A percentile compares a stretch with the other conserved stretches of the same genome.
Evolutionary conservation across 768 basidiomycete genomes (phyloP).

Genomic region (Strobilomyces confusus): DNA sequence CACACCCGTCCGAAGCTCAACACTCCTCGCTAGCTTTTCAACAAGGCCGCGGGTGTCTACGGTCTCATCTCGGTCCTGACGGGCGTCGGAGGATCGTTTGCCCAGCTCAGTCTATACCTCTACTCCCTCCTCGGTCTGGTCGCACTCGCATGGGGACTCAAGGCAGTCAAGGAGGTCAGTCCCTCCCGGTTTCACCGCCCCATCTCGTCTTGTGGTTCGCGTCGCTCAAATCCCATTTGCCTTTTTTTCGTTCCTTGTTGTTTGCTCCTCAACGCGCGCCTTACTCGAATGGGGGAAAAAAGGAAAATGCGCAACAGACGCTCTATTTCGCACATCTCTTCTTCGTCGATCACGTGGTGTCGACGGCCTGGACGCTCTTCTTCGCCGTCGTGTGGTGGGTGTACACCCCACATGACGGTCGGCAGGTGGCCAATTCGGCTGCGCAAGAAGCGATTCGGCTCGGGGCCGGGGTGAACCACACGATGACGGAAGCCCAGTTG

Average conservation of each 20-base stretch:
- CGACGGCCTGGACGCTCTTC: slow-evolving; percentile 87
- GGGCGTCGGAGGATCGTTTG: slow-evolving; percentile 89
- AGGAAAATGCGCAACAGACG: slow-evolving; percentile 87
- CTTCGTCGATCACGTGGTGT: slow-evolving; percentile 86
- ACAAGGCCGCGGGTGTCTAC: slow-evolving; percentile 98
- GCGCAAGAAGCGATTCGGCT: slow-evolving; percentile 87
- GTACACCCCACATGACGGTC: slow-evolving; percentile 89
- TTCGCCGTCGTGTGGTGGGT: slow-evolving; percentile 91
- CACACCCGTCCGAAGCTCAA: slow-evolving; percentile 7
- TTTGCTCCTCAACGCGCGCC: neutral
- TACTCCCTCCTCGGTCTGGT: slow-evolving; percentile 85
- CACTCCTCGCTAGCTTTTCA: slow-evolving; percentile 59
- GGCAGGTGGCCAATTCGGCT: slow-evolving; percentile 70
- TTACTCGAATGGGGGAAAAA: slow-evolving; percentile 1
- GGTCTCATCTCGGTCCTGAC: slow-evolving; percentile 89
- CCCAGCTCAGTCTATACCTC: slow-evolving; percentile 88
- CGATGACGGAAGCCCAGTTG: slow-evolving; percentile 63
- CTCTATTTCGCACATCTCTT: slow-evolving; percentile 91
- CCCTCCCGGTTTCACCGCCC: neutral
- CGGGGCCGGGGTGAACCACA: slow-evolving; percentile 45
- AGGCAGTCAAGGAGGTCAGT: slow-evolving; percentile 79
- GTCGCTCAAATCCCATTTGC: slow-evolving; percentile 9
- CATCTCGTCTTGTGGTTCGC: neutral
- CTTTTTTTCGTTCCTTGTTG: neutral
- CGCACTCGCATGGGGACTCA: slow-evolving; percentile 82